Percentiles rank a stretch among this genome's conserved stretches.
phyloP scores from a whole-genome alignment of 78 protist species.

The Neovahlkampfia damariscottae region DNA sequence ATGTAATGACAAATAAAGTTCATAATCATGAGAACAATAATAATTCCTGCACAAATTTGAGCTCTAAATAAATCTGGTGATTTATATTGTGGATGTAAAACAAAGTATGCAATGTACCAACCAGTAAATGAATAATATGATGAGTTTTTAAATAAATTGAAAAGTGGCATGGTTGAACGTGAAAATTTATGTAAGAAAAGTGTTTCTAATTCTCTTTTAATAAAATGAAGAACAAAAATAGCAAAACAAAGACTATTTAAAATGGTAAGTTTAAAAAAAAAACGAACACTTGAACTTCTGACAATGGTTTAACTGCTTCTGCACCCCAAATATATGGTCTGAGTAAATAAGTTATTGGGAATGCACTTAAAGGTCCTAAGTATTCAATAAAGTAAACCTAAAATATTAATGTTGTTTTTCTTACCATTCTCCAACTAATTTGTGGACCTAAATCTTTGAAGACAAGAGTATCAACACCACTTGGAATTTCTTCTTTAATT shows the following conservation, averaged over 20 bases:
- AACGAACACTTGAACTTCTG: background rate
- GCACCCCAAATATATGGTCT: background rate
- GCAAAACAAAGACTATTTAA: constrained; percentile 12
- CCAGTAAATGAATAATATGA: constrained; percentile 66
- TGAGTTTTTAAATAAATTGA: constrained; percentile 57
- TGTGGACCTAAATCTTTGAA: constrained; percentile 75
- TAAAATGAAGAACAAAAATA: constrained; percentile 51
- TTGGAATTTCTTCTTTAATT: background rate
- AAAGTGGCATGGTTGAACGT: constrained; percentile 65
- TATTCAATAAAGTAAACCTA: constrained; percentile 66
- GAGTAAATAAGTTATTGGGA: constrained; percentile 34
- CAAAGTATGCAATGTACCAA: constrained; percentile 34
- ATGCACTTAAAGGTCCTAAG: constrained; percentile 54
- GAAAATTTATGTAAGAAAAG: constrained; percentile 66
- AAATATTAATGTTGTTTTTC: too few relatives aligned
- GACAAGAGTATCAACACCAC: background rate
- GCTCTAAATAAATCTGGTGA: constrained; percentile 12
- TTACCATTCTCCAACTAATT: constrained; percentile 42
- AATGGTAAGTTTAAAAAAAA: background rate
- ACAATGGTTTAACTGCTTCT: background rate
- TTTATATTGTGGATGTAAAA: constrained; percentile 44
- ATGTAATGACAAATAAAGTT: constrained; percentile 38
- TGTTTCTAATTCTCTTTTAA: constrained; percentile 60
- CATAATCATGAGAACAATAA: background rate
- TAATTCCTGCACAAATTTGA: background rate